phyloP scores from a whole-genome alignment of 306 rosid species.

The Heteromeles arbutifolia region DNA sequence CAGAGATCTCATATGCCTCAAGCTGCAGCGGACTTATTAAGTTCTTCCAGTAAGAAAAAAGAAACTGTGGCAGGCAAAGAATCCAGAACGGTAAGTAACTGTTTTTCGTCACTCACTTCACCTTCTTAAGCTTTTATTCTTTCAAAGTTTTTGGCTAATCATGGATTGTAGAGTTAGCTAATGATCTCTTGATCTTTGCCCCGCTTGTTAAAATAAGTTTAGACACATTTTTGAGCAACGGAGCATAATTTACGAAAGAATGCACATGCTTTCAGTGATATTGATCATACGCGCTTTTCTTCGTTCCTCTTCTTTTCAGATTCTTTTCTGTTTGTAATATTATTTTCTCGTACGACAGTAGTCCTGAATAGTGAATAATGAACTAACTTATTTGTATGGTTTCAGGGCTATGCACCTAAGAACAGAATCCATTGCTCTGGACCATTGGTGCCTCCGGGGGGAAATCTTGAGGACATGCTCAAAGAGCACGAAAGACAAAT shows the following conservation, averaged over 20 bases:
- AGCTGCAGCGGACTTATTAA: slow-evolving; percentile 23
- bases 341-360: not conserved
- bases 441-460: slow-evolving; percentile 71
- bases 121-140: not conserved
- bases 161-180: not conserved
- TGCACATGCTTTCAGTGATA: not conserved
- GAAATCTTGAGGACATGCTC: slow-evolving; percentile 81
- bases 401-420: slow-evolving; percentile 50
- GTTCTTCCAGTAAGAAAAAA: slow-evolving; percentile 31
- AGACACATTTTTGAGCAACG: not conserved
- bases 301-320: not conserved
- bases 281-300: not conserved
- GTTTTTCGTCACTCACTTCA: not conserved
- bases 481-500: slow-evolving; percentile 82
- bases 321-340: not conserved
- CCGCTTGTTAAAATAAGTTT: not conserved
- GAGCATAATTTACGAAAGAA: not conserved
- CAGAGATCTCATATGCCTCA: slow-evolving; percentile 48
- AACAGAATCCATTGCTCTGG: slow-evolving; percentile 87
- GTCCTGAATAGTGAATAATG: not conserved
- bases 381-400: slow-evolving; percentile 3
- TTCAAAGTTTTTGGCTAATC: not conserved
- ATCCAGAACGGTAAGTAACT: slow-evolving; percentile 36
- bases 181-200: not conserved
- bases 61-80: slow-evolving; percentile 24